Conservation (phyloP, 345 rosid genomes). For the Lumnitzera racemosa region DNA sequence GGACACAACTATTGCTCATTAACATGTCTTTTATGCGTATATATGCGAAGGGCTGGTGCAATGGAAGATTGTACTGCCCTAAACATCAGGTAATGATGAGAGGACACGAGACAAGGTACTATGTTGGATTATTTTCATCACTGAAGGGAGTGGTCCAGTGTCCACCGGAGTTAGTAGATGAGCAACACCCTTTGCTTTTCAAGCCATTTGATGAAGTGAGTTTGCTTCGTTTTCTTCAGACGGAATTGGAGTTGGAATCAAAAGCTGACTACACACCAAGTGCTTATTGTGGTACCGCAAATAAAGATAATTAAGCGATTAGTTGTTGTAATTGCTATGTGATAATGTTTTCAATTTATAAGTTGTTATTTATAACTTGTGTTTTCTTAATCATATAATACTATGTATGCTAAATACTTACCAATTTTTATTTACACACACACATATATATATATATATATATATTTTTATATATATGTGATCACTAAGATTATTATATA, state of each 20-base stretch:
- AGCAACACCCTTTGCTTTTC: conserved; percentile 25
- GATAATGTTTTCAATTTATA: no score
- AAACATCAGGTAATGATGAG: conserved; percentile 7
- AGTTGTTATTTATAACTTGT: no score
- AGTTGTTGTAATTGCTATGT: no score
- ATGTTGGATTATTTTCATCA: conserved; percentile 19
- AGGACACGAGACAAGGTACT: conserved; percentile 12
- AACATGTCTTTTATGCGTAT: no score
- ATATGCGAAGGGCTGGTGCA: conserved; percentile 9
- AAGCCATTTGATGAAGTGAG: conserved; percentile 21
- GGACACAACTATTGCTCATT: no score
- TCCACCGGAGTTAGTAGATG: conserved; percentile 22
- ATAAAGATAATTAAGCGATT: no score
- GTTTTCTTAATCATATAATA: no score
- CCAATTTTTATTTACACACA: no score
- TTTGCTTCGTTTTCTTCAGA: conserved; percentile 5
- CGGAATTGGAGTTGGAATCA: neutral
- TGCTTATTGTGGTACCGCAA: conserved; percentile 11
- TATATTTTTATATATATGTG: no score
- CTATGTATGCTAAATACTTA: no score
- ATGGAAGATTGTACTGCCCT: conserved; percentile 11
- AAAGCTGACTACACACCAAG: conserved; percentile 6
- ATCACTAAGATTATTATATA: no score
- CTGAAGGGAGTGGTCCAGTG: conserved; percentile 13
- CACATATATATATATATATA: no score